Percentiles rank a stretch among this genome's conserved stretches.
Conservation (phyloP, 1,284 basidiomycete genomes). For the Apiotrichum domesticum region DNA sequence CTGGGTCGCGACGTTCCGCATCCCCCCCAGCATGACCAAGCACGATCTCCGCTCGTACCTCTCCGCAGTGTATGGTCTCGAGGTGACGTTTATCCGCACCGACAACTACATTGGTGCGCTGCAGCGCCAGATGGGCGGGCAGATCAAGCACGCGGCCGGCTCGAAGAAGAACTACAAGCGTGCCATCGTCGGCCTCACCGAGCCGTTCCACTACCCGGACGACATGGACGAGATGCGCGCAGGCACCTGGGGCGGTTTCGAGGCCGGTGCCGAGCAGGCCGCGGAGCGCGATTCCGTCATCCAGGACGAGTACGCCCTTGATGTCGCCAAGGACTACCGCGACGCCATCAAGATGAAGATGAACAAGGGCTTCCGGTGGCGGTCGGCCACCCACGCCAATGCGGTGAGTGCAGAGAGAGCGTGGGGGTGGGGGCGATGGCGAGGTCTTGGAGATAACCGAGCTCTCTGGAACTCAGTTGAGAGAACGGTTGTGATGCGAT, state of each 20-base stretch:
- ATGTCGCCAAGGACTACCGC: conserved; percentile 53
- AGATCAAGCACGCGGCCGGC: conserved; percentile 32
- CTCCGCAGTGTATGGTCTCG: conserved; percentile 71
- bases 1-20: conserved; percentile 88
- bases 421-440: too few species aligned
- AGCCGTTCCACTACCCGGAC: conserved; percentile 85
- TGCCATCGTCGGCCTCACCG: conserved; percentile 76
- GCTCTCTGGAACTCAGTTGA: too few species aligned
- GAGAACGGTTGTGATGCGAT: conserved; percentile 58
- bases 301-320: conserved; percentile 56
- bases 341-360: conserved; percentile 24
- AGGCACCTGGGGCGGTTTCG: conserved; percentile 13
- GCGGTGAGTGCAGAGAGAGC: conserved; percentile 23
- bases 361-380: conserved; percentile 42
- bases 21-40: conserved; percentile 77
- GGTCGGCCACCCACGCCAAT: conserved; percentile 36
- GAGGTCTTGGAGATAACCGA: too few species aligned
- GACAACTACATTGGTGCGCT: conserved; percentile 71
- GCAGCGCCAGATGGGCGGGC: conserved; percentile 35
- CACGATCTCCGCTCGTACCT: conserved; percentile 85
- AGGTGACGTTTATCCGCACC: conserved; percentile 87
- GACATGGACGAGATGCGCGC: conserved; percentile 65
- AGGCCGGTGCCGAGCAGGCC: conserved; percentile 49
- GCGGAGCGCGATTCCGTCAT: conserved; percentile 56
- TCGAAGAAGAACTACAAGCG: conserved; percentile 66